Percentiles rank a stretch among this genome's conserved stretches.
These are phyloP conservation scores for Phytophthora vignae DNA, from an alignment of 352 stramenopile species.

Conservation along the genomic window DNA sequence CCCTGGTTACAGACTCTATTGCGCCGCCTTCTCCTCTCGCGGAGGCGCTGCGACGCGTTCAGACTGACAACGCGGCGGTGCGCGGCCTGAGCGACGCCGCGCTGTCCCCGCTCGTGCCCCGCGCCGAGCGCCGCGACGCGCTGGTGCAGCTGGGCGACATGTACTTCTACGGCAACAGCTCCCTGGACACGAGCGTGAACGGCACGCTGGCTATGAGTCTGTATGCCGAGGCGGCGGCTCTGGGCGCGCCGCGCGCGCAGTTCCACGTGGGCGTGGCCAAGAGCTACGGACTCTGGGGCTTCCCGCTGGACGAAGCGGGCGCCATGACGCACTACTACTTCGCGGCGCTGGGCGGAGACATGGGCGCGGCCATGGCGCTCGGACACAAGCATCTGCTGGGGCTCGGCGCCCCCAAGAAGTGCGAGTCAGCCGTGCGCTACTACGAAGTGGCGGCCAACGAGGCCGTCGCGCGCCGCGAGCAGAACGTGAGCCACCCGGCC, in stretches of 20 bases:
- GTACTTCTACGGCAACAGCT: conserved; percentile 84
- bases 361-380: conserved; percentile 77
- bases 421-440: conserved; percentile 86
- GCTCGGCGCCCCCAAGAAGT: conserved; percentile 78
- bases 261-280: conserved; percentile 89
- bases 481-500: conserved; percentile 59
- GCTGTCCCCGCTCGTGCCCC: conserved; percentile 39
- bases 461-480: conserved; percentile 70
- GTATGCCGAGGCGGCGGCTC: conserved; percentile 63
- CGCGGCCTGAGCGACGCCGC: conserved; percentile 56
- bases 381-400: conserved; percentile 84
- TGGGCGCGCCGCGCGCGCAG: conserved; percentile 74
- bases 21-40: conserved; percentile 35
- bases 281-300: conserved; percentile 84
- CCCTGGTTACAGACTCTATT: conserved; percentile 25
- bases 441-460: conserved; percentile 90
- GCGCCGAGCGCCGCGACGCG: conserved; percentile 51
- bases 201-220: conserved; percentile 75
- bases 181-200: conserved; percentile 66
- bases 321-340: conserved; percentile 90
- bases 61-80: conserved; percentile 39
- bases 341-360: conserved; percentile 70
- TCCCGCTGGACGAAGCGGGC: conserved; percentile 64
- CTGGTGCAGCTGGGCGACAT: conserved; percentile 77
- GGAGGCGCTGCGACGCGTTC: conserved; percentile 30